These are phyloP conservation scores for Leccinum longicurvipes DNA, from an alignment of 768 basidiomycete species.

Conservation along the genomic window DNA sequence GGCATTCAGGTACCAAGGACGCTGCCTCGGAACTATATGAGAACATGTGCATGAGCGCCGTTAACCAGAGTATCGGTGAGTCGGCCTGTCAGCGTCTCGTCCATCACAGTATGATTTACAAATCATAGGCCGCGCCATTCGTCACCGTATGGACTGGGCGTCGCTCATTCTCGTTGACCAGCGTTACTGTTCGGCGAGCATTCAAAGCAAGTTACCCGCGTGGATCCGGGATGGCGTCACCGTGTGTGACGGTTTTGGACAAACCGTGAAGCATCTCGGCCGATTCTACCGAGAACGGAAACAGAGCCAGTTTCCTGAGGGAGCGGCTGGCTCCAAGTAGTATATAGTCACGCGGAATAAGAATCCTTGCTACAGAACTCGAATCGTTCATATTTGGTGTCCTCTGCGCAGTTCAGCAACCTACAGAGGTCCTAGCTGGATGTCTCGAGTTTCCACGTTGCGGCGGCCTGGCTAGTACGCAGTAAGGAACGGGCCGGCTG, in stretches of 20 bases:
- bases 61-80: slow-evolving; percentile 96
- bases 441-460: not conserved
- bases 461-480: not conserved
- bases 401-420: not conserved
- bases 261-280: slow-evolving; percentile 63
- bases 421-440: too few species aligned
- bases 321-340: slow-evolving; percentile 2
- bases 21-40: slow-evolving; percentile 84
- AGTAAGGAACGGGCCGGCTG: not conserved
- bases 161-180: slow-evolving; percentile 83
- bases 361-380: not conserved
- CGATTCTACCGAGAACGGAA: slow-evolving; percentile 65
- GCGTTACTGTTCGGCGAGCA: slow-evolving; percentile 68
- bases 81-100: not conserved
- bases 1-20: slow-evolving; percentile 46
- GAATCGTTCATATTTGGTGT: slow-evolving; percentile 1
- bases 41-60: slow-evolving; percentile 89
- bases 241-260: slow-evolving; percentile 65
- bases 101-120: slow-evolving; percentile 1
- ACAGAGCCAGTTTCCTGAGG: slow-evolving; percentile 1
- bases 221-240: slow-evolving; percentile 76
- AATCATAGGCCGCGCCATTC: slow-evolving; percentile 79
- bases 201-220: slow-evolving; percentile 78
- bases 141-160: slow-evolving; percentile 90
- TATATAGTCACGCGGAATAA: not conserved